Percentiles rank a stretch among this genome's conserved stretches.
phyloP scores from a whole-genome alignment of 768 basidiomycete species.

The Mycena metata region DNA sequence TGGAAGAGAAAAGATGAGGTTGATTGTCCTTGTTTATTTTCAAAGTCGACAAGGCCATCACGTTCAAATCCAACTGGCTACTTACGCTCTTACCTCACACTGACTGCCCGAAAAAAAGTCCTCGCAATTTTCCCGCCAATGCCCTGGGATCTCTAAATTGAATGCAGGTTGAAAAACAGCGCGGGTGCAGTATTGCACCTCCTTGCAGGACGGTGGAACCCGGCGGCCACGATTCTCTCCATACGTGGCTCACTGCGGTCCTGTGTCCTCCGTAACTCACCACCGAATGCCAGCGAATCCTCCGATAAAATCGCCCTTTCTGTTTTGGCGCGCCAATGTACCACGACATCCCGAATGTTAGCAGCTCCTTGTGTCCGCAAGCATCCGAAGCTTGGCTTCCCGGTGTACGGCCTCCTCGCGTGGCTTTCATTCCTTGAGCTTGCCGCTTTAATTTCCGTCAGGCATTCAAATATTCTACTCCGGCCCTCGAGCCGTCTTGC shows the following conservation, averaged over 20 bases:
- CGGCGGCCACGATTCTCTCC: no score
- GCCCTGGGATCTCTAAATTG: constrained; percentile 10
- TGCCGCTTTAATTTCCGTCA: constrained; percentile 33
- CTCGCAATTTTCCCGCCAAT: constrained; percentile 2
- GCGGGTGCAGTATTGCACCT: neutral
- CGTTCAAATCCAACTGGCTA: neutral
- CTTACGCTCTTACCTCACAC: constrained; percentile 23
- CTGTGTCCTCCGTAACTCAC: neutral
- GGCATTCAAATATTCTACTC: constrained; percentile 16
- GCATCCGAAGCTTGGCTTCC: neutral
- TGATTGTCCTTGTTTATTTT: constrained; percentile 11
- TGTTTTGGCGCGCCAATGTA: neutral
- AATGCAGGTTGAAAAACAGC: constrained; percentile 5
- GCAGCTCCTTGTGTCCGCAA: neutral
- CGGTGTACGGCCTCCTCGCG: constrained; percentile 21
- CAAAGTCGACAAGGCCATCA: neutral
- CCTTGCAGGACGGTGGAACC: neutral
- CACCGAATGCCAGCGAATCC: neutral
- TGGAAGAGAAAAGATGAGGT: constrained; percentile 39
- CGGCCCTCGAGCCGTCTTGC: constrained; percentile 25
- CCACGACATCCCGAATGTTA: constrained; percentile 24
- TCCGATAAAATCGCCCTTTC: constrained; percentile 26
- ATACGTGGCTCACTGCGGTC: neutral
- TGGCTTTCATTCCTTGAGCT: constrained; percentile 23
- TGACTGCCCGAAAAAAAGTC: neutral